Percentiles rank a stretch among this genome's conserved stretches.
phyloP scores from a whole-genome alignment of 2,329 filamentous ascomycete species.

The Lecanicillium sp. region DNA sequence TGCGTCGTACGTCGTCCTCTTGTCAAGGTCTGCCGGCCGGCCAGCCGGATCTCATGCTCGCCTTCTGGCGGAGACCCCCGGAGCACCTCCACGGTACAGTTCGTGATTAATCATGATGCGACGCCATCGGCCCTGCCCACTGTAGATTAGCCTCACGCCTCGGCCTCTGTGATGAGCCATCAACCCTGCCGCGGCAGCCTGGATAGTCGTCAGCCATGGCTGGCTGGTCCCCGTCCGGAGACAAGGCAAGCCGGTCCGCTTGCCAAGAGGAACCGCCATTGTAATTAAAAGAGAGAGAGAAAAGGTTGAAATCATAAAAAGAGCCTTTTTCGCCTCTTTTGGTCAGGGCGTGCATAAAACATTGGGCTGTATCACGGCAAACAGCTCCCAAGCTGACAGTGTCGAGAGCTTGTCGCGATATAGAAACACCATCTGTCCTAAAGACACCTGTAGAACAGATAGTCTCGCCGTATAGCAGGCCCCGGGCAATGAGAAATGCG shows the following conservation, averaged over 20 bases:
- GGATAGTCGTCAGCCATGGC: not conserved
- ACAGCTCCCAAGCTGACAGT: not conserved
- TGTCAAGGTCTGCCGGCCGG: not conserved
- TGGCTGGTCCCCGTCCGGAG: not conserved
- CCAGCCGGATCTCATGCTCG: not conserved
- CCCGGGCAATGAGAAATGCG: not conserved
- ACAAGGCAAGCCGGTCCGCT: not conserved
- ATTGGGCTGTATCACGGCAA: not conserved
- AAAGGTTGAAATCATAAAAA: no score
- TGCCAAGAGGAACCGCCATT: constrained; percentile 1
- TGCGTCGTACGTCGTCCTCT: not conserved
- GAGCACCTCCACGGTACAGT: not conserved
- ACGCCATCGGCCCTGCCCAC: not conserved
- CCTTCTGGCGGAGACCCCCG: not conserved
- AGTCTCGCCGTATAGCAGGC: not conserved
- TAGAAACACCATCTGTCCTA: no score
- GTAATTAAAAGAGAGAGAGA: no score
- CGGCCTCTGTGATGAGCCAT: no score
- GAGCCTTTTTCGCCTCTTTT: no score
- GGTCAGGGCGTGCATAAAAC: not conserved
- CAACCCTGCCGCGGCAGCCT: not conserved
- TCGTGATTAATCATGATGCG: constrained; percentile 3
- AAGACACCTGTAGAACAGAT: not conserved
- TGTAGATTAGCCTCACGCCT: no score
- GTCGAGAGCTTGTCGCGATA: no score